Base-by-base conservation (phyloP, 371 early-diverging fungal species). In the Apophysomyces trapeziformis region DNA sequence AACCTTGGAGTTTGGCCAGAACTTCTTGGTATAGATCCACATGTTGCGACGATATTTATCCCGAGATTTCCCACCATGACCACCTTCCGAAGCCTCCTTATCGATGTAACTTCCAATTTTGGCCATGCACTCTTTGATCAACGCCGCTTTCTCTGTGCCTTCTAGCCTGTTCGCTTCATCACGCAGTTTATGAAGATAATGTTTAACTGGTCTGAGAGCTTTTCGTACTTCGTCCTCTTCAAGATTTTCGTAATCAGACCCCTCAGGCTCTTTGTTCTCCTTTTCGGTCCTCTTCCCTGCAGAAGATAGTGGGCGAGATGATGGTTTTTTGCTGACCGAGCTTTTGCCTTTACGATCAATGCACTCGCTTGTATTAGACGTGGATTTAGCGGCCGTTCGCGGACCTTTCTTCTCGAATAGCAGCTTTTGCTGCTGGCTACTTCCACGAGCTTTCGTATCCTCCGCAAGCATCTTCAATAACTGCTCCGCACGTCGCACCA, bases 401-500 rank as follows among this genome's bases (percentile, higher is more conserved):
- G 38, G 47, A 6, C 47, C 63, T 21, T 37, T 38, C 56, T 54
- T 63, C 63, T 50, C 47, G 7, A 46, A 47, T 35, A 14, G 12
- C 12, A 38, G 36, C 39, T 63, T 38, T 60, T 38, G 35, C 43
- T 62, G 67, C 50, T n/a, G 61, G 36, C 14, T 8, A 41, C 41
- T 13, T 41, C 1, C 54, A 32, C 54, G 58, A 38, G 21, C 9
- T 26, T 64, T 47, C 5, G 54, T 50, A 64, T 81, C 76, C 57
- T 92, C 92, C 0, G 86, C 81, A 32, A 96, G 78, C 2, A 91
- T 83, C 79, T 95, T 93, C 63, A 97, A 79, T 66, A 97, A 75
- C 60, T 94, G 95, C 61, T 96, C 95, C 21, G 93, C 94, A n/a
- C 99, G 86, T 2, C 98, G 88, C 4, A 87, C 89, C 41, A 96